Evolutionary conservation across 1,139 yeast genomes (phyloP).

Genomic region (Wickerhamomyces sp.): DNA sequence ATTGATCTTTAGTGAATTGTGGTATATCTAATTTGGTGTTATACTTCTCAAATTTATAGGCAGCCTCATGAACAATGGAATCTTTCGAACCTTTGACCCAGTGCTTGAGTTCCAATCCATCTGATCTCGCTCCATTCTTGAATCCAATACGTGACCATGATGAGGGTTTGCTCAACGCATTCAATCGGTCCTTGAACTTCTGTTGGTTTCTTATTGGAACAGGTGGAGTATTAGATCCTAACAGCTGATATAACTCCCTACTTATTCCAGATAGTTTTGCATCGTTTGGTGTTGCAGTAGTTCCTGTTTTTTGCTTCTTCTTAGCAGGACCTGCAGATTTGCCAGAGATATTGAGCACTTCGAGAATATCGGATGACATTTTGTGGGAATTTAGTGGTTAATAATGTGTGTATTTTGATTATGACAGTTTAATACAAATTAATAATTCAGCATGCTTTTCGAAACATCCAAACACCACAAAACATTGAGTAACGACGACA

Average conservation of each 20-base stretch:
- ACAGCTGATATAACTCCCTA: conserved; percentile 78
- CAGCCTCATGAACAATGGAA: conserved; percentile 36
- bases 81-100: conserved; percentile 84
- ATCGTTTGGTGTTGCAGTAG: conserved; percentile 14
- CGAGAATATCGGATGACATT: conserved; percentile 64
- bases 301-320: conserved; percentile 25
- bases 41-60: conserved; percentile 73
- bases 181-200: conserved; percentile 63
- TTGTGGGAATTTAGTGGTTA: neutral
- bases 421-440: neutral
- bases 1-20: conserved; percentile 63
- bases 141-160: conserved; percentile 80
- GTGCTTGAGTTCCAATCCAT: conserved; percentile 55
- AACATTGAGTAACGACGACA: neutral
- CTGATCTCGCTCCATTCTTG: conserved; percentile 46
- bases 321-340: conserved; percentile 25
- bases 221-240: conserved; percentile 94
- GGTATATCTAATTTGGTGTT: conserved; percentile 72
- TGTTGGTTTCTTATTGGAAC: conserved; percentile 51
- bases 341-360: conserved; percentile 62
- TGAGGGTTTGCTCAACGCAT: conserved; percentile 57
- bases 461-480: neutral
- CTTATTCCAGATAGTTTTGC: conserved; percentile 58
- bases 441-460: neutral
- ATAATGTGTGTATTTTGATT: neutral